These are phyloP conservation scores for Rhodotorula sp. DNA, from an alignment of 1,284 basidiomycete genomes.

Conservation along the genomic window DNA sequence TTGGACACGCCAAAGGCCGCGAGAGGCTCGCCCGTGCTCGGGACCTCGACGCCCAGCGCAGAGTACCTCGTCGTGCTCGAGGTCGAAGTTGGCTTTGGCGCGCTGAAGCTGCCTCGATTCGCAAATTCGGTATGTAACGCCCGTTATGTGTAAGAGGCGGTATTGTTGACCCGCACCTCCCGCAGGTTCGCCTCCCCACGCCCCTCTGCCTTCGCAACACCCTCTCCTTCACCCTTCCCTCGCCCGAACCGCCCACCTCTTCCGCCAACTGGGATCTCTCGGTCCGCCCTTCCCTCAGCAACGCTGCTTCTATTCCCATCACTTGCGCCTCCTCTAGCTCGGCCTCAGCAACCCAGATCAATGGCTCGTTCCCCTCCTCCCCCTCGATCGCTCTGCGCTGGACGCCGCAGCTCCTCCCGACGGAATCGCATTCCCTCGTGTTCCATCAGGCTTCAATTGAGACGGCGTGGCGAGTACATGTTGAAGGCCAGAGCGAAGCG, in stretches of 20 bases:
- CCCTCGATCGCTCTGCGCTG: conserved; percentile 16
- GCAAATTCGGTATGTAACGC: conserved; percentile 21
- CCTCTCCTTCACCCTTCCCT: conserved; percentile 20
- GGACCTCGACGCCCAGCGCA: background rate
- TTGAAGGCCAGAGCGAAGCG: background rate
- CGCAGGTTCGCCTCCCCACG: conserved; percentile 25
- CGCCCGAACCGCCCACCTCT: background rate
- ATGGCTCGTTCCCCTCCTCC: conserved; percentile 26
- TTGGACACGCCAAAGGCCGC: no score
- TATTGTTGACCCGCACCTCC: background rate
- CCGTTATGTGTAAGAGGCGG: background rate
- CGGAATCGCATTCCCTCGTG: background rate
- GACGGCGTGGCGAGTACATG: conserved; percentile 11
- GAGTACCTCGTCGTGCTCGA: conserved; percentile 28
- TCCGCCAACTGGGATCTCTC: conserved; percentile 28
- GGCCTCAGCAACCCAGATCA: conserved; percentile 8
- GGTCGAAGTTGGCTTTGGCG: conserved; percentile 11
- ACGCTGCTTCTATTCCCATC: background rate
- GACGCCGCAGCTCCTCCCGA: conserved; percentile 2
- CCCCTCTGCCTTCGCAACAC: conserved; percentile 29
- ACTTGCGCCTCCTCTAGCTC: background rate
- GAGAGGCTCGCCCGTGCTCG: background rate
- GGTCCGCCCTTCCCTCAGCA: conserved; percentile 22
- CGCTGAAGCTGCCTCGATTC: conserved; percentile 20
- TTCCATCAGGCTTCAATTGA: conserved; percentile 3